Base-by-base conservation (phyloP, 148 eudicot genomes). In the Bassia scoparia region DNA sequence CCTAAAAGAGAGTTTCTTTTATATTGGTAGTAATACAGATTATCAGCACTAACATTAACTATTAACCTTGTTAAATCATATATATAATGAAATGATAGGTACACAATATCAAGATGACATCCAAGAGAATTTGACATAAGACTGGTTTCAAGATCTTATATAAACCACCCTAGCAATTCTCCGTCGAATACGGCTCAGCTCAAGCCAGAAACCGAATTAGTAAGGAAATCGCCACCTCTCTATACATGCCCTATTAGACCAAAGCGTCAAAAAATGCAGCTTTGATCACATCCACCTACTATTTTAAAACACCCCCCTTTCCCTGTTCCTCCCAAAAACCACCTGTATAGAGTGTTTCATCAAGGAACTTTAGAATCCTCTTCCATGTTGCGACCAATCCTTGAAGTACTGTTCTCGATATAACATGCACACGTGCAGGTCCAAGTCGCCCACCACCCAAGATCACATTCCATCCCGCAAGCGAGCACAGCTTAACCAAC, bases 361-460 rank as follows among this genome's bases (percentile, higher is more conserved):
- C 98, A 0, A n/a, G n/a, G 98, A 95, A 75, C 91, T 95, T 33
- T 91, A 37, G 67, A 86, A 91, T 5, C 97, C 98, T 83, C 79
- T 86, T 66, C 96, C 96, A 16, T n/a, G n/a, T n/a, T n/a, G 69
- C 49, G 0, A 86, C 90, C 67, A 94, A 83, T 94, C 96, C 81
- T 88, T 94, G 46, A 81, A 94, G 64, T 95, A 91, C 67, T 86
- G 98, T 91, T 94, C 66, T 94, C 97, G 54, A 94, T n/a, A n/a
- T n/a, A 94, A 24, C 50, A 12, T 24, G 60, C 48, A 3, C 96
- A 96, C 4, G 98, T 94, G 85, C 81, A 80, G n/a, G n/a, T 94
- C 98, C 82, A 94, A 80, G 38, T 82, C 83, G 5, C 89, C 93
- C n/a, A n/a, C n/a, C n/a, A n/a, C n/a, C n/a, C n/a, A n/a, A 0